Evolutionary conservation across 176 grass and related monocot genomes (phyloP), one percentile per base, ranked within the genome.

Genomic region (Neostapfia colusana): DNA sequence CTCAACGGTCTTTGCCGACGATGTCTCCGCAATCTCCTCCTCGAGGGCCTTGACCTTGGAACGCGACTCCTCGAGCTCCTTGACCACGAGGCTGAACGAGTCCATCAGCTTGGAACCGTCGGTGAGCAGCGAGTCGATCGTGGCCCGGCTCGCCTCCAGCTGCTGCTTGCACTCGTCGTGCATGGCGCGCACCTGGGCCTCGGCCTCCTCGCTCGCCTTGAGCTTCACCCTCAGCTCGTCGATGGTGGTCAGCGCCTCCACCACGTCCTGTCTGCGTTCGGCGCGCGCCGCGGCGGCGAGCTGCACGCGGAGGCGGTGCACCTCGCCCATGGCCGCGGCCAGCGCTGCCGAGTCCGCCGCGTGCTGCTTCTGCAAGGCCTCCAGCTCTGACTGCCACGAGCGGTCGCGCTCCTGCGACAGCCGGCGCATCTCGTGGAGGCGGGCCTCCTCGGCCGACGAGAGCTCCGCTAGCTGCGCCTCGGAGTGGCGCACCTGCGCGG

Each of bases 71-170:
- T 99, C 92, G 17, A 99, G 88, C 82, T 99, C 96, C 11, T 72
- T 82, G 60, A 94, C 92, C 40, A 99, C 85, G n/a, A 86, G 81
- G 74, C 88, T 86, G 73, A 99, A 99, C 28, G 96, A 99, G 35
- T 99, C 96, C 96, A 99, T 99, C 41, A 99, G 73, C 61, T 92
- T 99, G 53, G 96, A 99, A 9, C 96, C 92, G 40, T 95, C 96
- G 7, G 88, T 84, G 57, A 99, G 86, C 81, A 99, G 83, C 40
- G 92, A 88, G 28, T 99, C 92, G 38, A 95, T 90, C 8, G 89
- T 99, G 34, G 46, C 85, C 13, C 80, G 86, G 81, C 89, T 90
- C 43, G 72, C 73, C 74, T 90, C 96, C 62, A 99, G 73, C 69
- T 99, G 92, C 65, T 80, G 85, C 77, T 88, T 99, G 73, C 83